Base-by-base conservation (phyloP, 2,329 filamentous ascomycete species). In the Massarina eburnea region DNA sequence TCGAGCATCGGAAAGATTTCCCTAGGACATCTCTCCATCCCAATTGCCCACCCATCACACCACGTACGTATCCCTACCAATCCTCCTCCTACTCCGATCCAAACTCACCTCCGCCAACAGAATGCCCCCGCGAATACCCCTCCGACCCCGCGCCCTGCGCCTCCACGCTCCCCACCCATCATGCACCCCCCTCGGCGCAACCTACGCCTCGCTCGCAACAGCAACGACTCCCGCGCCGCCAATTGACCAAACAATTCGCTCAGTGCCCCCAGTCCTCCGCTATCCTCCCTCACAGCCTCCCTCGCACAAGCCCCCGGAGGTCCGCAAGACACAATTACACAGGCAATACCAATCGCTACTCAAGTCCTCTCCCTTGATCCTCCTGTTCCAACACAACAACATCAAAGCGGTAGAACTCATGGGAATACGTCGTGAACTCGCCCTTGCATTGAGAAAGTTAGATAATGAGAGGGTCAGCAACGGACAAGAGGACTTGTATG, bases 291-390 rank as follows among this genome's bases (percentile, higher is more conserved):
- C 84, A 1, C 91, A 96, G 71, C 92, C 91, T 2, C 90, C 89
- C 3, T 95, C 89, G 43, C 87, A 95, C 68, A 89, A 92, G 67
- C 87, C 85, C 17, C 82, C 91, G 37, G 88, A 95, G 67, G 86
- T 86, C 62, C 87, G 92, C 68, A 96, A 97, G 75, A 86, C 91
- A 14, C 94, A 99, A 73, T 80, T 97, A 17, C 82, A 87, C 56
- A 84, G 91, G 46, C 84, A 88, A 60, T 96, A 96, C 73, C 89
- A 91, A 41, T 94, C 91, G 37, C 77, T 96, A 50, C 82, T 96
- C 47, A 89, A 89, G 48, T 90, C 90, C 18, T 86, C 89, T 9
- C 91, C 91, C 32, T 73, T 96, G 50, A 85, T 95, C 57, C 80
- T 96, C 48, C 80, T 96, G 62, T 95, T 96, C 77, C 85, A 89